Evolutionary conservation across 2,329 filamentous ascomycete species (phyloP), one percentile per base, ranked within the genome.

Genomic region (Venturia aucupariae): DNA sequence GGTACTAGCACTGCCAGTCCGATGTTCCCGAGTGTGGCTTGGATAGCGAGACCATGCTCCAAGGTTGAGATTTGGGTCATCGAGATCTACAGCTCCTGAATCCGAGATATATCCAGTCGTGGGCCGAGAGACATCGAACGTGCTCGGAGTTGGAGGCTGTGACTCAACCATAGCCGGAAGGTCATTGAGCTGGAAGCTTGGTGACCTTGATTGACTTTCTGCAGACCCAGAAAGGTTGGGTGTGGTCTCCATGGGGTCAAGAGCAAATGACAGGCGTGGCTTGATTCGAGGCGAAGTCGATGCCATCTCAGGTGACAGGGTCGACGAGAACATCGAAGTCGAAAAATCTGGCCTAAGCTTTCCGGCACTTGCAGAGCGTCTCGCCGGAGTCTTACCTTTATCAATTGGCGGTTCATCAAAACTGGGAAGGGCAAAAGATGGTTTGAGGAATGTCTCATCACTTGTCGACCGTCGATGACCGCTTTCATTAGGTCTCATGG

Each of bases 21-120:
- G 76, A 35, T 74, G 70, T 1, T 69, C 67, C n/a, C 78, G 76
- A 5, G 74, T 78, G 65, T 81, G 77, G 6, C 76, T 79, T 0
- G 79, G 77, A 51, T 77, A 81, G 2, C 75, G 73, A 32, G 76
- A 74, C 79, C 79, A 81, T 2, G 77, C 72, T n/a, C 75, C 73
- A 3, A 70, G 64, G 11, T 64, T 63, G 27, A 32, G 24, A 22
- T 63, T 44, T 15, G 62, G 35, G 35, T 64, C 35, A 24, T 60
- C 54, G 19, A 59, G 38, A 35, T 65, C 41, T 61, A 44, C 35
- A 39, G 27, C 27, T 41, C 55, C 35, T 4, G 51, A 35, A 19
- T 63, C 30, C 30, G 35, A 44, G 44, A 62, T 35, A 42, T 39
- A 42, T 19, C 41, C 35, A 24, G 46, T 48, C 61, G 46, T 57